phyloP scores from a whole-genome alignment of 2,329 filamentous ascomycete species.

The Neocatenulostroma microsporum region DNA sequence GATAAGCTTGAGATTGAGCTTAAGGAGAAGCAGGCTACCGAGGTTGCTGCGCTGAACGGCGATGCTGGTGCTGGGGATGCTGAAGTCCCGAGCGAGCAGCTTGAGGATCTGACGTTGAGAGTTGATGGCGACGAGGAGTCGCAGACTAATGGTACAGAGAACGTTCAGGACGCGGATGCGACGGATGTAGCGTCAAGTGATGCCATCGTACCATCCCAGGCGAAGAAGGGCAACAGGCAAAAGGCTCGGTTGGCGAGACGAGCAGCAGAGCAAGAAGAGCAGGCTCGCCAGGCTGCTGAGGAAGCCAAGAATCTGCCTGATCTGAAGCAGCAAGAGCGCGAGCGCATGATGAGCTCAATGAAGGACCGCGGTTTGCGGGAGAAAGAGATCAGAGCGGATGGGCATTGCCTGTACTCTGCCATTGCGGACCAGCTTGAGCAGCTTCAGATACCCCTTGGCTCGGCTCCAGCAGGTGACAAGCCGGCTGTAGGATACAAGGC shows the following conservation, averaged over 20 bases:
- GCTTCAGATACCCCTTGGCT: constrained; percentile 36
- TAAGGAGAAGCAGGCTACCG: constrained; percentile 46
- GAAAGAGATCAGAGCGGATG: constrained; percentile 77
- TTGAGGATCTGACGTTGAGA: constrained; percentile 18
- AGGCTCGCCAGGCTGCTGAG: constrained; percentile 57
- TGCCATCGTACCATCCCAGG: constrained; percentile 17
- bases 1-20: constrained; percentile 50
- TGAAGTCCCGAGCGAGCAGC: constrained; percentile 11
- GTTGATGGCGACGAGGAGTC: constrained; percentile 11
- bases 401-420: constrained; percentile 90
- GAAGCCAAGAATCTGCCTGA: constrained; percentile 72
- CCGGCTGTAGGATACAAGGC: constrained; percentile 49
- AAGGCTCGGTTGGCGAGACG: constrained; percentile 86
- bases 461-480: constrained; percentile 11
- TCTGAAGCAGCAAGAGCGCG: constrained; percentile 60
- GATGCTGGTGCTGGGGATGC: constrained; percentile 8
- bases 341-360: constrained; percentile 63
- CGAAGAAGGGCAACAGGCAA: constrained; percentile 78
- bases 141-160: no score
- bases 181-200: background rate
- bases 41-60: constrained; percentile 42
- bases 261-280: constrained; percentile 72
- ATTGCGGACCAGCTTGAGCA: constrained; percentile 72
- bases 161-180: background rate
- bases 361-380: constrained; percentile 57